phyloP scores from a whole-genome alignment of 1,139 yeast genomes.

The Lodderomyces parapsilosis region DNA sequence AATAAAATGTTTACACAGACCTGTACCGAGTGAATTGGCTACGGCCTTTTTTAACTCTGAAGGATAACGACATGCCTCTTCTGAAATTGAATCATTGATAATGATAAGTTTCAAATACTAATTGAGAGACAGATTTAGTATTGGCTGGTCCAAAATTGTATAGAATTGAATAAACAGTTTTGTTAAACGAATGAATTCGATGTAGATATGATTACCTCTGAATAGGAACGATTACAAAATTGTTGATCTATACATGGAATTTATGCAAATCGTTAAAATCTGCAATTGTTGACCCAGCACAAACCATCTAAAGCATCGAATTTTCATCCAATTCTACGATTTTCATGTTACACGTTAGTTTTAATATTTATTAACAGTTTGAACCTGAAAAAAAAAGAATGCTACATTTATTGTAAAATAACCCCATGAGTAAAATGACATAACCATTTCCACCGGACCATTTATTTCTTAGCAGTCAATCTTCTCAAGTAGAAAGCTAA shows the following conservation, averaged over 20 bases:
- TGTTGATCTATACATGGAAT: too few species aligned
- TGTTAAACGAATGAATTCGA: background rate
- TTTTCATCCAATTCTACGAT: background rate
- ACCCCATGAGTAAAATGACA: slow-evolving; percentile 3
- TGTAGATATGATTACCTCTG: background rate
- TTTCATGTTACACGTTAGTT: background rate
- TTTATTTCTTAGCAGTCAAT: slow-evolving; percentile 98
- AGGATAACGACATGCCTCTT: slow-evolving; percentile 41
- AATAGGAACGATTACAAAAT: too few species aligned
- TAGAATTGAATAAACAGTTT: slow-evolving; percentile 1
- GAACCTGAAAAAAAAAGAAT: slow-evolving; percentile 3
- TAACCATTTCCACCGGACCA: slow-evolving; percentile 8
- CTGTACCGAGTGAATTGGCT: slow-evolving; percentile 47
- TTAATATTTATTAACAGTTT: slow-evolving; percentile 6
- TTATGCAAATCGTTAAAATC: too few species aligned
- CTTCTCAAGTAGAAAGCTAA: slow-evolving; percentile 99
- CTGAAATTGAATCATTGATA: slow-evolving; percentile 16
- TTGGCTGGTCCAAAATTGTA: slow-evolving; percentile 1
- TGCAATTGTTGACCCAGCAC: background rate
- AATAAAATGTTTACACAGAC: slow-evolving; percentile 48
- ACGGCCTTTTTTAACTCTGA: slow-evolving; percentile 19
- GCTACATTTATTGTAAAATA: slow-evolving; percentile 4
- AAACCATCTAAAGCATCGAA: too few species aligned
- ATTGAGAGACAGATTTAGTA: background rate
- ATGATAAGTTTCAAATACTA: background rate